These are phyloP conservation scores for Physaria fendleri DNA, from an alignment of 345 rosid genomes.

Conservation along the genomic window DNA sequence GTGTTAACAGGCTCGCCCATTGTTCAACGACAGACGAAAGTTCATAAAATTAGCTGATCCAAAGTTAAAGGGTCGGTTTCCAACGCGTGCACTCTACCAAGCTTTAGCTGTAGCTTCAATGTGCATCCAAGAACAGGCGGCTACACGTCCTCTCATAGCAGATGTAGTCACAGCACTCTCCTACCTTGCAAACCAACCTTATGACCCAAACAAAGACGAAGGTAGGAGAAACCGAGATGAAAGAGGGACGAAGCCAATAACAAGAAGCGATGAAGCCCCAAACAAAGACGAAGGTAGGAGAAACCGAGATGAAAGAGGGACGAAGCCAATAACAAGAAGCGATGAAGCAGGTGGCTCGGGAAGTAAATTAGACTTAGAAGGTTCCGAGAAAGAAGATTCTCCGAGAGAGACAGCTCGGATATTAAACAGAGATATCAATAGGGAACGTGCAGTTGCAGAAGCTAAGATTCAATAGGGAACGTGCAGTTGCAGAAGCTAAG, in stretches of 20 bases:
- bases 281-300: too few species aligned
- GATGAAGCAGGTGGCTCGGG: slow-evolving; percentile 80
- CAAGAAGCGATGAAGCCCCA: too few species aligned
- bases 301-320: too few species aligned
- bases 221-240: slow-evolving; percentile 50
- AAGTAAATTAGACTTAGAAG: slow-evolving; percentile 62
- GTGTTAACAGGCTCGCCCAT: slow-evolving; percentile 66
- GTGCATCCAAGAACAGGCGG: slow-evolving; percentile 99
- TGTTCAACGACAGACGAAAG: slow-evolving; percentile 80
- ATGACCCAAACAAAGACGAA: slow-evolving; percentile 58
- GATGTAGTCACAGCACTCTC: slow-evolving; percentile 95
- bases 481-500: slow-evolving; percentile 95
- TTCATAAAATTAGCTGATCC: slow-evolving; percentile 81
- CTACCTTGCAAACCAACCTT: slow-evolving; percentile 79
- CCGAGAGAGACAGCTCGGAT: slow-evolving; percentile 68
- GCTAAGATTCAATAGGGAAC: slow-evolving; percentile 88
- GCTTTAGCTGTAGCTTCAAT: slow-evolving; percentile 95
- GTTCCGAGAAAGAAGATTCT: slow-evolving; percentile 85
- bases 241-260: slow-evolving; percentile 44
- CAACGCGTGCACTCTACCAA: slow-evolving; percentile 86
- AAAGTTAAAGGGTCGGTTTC: slow-evolving; percentile 64
- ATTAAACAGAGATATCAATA: slow-evolving; percentile 62
- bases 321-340: too few species aligned
- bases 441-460: slow-evolving; percentile 92
- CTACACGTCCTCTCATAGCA: slow-evolving; percentile 86